Percentiles rank a stretch among this genome's conserved stretches.
Conservation (phyloP, 495 filamentous ascomycete species). For the Penicillium egyptiacum region DNA sequence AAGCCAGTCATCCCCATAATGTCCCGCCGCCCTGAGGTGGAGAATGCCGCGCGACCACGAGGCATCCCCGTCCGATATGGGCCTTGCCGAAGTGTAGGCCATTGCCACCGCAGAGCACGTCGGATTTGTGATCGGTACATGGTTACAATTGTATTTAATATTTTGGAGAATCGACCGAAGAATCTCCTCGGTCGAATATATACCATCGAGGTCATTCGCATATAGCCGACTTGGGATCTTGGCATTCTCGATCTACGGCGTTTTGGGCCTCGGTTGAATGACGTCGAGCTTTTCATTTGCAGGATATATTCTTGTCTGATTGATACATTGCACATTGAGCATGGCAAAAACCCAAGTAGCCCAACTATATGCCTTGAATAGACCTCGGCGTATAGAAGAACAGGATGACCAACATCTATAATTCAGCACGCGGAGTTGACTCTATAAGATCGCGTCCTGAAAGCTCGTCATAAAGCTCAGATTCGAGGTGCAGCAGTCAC, state of each 20-base stretch:
- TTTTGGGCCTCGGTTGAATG: constrained; percentile 1
- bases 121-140: constrained; percentile 25
- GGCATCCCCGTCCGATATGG: neutral
- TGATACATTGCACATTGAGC: neutral
- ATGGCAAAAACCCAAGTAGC: neutral
- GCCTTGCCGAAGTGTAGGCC: neutral
- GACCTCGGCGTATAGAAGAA: neutral
- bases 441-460: too few species aligned
- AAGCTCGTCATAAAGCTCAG: too few species aligned
- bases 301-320: neutral
- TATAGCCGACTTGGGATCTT: constrained; percentile 14
- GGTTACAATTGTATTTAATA: neutral
- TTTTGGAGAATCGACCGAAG: too few species aligned
- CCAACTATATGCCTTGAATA: neutral
- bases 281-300: neutral
- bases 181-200: constrained; percentile 1
- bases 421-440: neutral
- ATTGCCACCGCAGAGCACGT: constrained; percentile 14
- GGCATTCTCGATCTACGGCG: constrained; percentile 1
- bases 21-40: constrained; percentile 29
- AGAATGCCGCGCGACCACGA: constrained; percentile 24
- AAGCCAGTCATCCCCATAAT: constrained; percentile 75
- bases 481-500: too few species aligned
- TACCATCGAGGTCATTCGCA: constrained; percentile 1
- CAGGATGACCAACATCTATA: neutral